Conservation (phyloP, 305 asterid species). For the Solanum hybrid region DNA sequence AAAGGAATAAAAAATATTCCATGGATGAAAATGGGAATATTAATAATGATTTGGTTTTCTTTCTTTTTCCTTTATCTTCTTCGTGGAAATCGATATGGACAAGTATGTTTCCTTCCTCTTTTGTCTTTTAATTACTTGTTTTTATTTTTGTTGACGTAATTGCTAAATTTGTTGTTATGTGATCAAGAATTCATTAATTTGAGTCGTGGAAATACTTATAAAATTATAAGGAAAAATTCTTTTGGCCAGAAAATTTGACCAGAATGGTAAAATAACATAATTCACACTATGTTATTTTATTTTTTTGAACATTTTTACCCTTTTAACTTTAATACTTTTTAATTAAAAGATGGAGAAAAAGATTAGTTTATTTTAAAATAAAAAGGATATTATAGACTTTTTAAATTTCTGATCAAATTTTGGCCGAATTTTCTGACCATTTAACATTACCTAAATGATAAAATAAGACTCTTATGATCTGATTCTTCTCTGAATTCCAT, state of each 20-base stretch:
- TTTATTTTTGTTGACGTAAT: background rate
- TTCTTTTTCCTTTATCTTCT: conserved; percentile 48
- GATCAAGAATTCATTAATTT: background rate
- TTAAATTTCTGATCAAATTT: too few species aligned
- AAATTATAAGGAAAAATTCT: background rate
- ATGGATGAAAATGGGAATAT: conserved; percentile 41
- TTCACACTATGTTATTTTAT: too few species aligned
- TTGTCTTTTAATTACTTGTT: background rate
- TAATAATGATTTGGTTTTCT: conserved; percentile 48
- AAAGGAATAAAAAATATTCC: conserved; percentile 17
- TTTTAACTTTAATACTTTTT: too few species aligned
- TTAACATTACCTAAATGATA: too few species aligned
- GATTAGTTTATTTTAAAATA: too few species aligned
- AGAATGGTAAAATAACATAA: too few species aligned
- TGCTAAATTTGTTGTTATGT: accelerated
- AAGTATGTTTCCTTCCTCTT: conserved; percentile 22
- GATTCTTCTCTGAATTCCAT: accelerated
- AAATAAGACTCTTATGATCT: background rate
- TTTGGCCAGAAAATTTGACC: too few species aligned
- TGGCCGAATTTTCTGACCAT: too few species aligned
- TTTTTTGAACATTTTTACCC: too few species aligned
- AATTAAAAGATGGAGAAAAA: too few species aligned
- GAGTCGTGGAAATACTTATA: accelerated
- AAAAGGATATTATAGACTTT: too few species aligned
- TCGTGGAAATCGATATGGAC: conserved; percentile 63